A percentile compares a stretch with the other conserved stretches of the same genome.
phyloP scores from a whole-genome alignment of 371 early-diverging fungal genomes.

The Circinella umbellata region DNA sequence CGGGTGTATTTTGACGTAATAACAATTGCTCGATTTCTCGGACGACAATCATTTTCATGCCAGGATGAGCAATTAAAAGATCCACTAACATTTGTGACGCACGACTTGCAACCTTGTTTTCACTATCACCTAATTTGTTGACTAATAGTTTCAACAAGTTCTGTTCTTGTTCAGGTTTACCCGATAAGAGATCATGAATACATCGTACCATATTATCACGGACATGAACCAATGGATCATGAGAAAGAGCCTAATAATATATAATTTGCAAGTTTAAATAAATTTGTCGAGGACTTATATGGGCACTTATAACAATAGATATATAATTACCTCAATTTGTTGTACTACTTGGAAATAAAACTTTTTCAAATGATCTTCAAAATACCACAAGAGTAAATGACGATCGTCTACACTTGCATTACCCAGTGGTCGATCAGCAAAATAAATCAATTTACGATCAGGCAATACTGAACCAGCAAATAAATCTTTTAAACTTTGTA shows the following conservation, averaged over 20 bases:
- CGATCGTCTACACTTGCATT: slow-evolving; percentile 61
- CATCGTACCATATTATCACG: slow-evolving; percentile 77
- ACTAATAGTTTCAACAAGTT: slow-evolving; percentile 89
- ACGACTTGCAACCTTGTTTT: slow-evolving; percentile 87
- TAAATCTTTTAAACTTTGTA: slow-evolving; percentile 91
- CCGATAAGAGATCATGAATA: slow-evolving; percentile 76
- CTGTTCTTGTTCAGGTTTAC: slow-evolving; percentile 96
- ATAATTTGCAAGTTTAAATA: background rate
- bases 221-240: slow-evolving; percentile 86
- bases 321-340: slow-evolving; percentile 68
- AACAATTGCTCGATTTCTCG: slow-evolving; percentile 87
- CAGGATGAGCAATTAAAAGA: slow-evolving; percentile 78
- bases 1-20: slow-evolving; percentile 69
- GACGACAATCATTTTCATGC: slow-evolving; percentile 89
- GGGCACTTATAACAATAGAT: background rate
- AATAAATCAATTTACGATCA: slow-evolving; percentile 88
- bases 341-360: slow-evolving; percentile 87
- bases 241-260: slow-evolving; percentile 64
- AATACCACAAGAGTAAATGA: slow-evolving; percentile 88
- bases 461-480: slow-evolving; percentile 76
- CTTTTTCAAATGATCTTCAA: slow-evolving; percentile 93
- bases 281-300: too few relatives aligned
- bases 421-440: slow-evolving; percentile 84
- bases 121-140: slow-evolving; percentile 95
- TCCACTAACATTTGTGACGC: slow-evolving; percentile 78